A percentile compares a stretch with the other conserved stretches of the same genome.
These are phyloP conservation scores for Colletotrichum sidae DNA, from an alignment of 2,329 filamentous ascomycete species.

Conservation along the genomic window DNA sequence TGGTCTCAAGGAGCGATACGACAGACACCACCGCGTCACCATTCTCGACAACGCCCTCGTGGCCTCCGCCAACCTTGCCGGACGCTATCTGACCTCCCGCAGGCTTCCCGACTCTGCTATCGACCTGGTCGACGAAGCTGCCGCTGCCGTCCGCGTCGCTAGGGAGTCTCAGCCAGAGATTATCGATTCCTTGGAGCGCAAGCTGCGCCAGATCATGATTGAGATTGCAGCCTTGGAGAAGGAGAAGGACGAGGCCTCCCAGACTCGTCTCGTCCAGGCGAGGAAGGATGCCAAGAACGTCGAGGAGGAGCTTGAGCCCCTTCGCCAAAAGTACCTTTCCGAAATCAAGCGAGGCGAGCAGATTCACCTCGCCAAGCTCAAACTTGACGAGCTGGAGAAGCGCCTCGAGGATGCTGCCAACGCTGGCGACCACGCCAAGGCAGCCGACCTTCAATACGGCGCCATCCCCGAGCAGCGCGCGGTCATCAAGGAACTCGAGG, in stretches of 20 bases:
- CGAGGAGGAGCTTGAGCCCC: constrained; percentile 89
- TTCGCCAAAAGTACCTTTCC: constrained; percentile 94
- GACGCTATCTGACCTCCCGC: constrained; percentile 90
- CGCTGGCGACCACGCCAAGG: constrained; percentile 83
- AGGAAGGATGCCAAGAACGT: constrained; percentile 94
- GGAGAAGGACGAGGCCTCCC: constrained; percentile 94
- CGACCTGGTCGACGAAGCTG: constrained; percentile 95
- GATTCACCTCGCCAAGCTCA: constrained; percentile 94
- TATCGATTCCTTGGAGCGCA: constrained; percentile 93
- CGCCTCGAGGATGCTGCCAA: constrained; percentile 95
- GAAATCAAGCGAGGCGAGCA: constrained; percentile 92
- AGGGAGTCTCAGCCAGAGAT: constrained; percentile 96
- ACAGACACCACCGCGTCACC: constrained; percentile 97
- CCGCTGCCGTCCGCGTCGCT: constrained; percentile 94
- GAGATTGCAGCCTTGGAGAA: constrained; percentile 95
- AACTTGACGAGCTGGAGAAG: constrained; percentile 90
- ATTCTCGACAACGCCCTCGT: constrained; percentile 96
- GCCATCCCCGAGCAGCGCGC: constrained; percentile 92
- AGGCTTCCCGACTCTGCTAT: constrained; percentile 96
- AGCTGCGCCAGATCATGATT: constrained; percentile 90
- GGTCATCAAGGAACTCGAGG: constrained; percentile 84
- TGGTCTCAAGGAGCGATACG: constrained; percentile 97
- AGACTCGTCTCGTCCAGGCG: constrained; percentile 82
- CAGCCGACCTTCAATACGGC: constrained; percentile 96
- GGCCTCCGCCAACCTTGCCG: constrained; percentile 88